Conservation (phyloP, 1,139 yeast species). For the Kodamaea suecica region DNA sequence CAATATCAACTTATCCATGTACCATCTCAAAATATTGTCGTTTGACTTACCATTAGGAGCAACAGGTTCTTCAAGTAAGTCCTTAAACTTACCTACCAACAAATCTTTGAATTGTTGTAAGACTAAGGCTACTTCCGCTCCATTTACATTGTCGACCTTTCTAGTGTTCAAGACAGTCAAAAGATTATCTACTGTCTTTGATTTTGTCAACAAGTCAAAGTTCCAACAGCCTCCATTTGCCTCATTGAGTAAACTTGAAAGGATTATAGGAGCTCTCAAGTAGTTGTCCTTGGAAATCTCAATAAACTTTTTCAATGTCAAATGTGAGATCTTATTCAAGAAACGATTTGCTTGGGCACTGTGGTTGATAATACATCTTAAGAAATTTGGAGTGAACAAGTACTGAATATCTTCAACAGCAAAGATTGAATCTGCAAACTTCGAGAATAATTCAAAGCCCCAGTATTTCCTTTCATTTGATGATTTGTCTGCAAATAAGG, state of each 20-base stretch:
- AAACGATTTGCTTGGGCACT: conserved; percentile 62
- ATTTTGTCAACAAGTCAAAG: conserved; percentile 75
- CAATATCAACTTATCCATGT: conserved; percentile 61
- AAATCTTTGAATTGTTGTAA: conserved; percentile 21
- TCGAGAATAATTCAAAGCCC: conserved; percentile 74
- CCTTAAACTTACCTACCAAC: conserved; percentile 23
- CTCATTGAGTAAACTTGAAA: conserved; percentile 49
- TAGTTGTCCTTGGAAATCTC: conserved; percentile 36
- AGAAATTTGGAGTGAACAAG: conserved; percentile 66
- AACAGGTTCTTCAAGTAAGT: conserved; percentile 15
- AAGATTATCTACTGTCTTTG: conserved; percentile 62
- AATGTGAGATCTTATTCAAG: conserved; percentile 64
- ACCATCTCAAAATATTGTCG: conserved; percentile 59
- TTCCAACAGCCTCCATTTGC: conserved; percentile 59
- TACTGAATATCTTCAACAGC: conserved; percentile 31
- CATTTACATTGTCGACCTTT: conserved; percentile 13
- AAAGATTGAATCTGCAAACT: conserved; percentile 36
- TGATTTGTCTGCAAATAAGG: conserved; percentile 70
- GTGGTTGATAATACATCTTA: conserved; percentile 78
- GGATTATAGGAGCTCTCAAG: conserved; percentile 44
- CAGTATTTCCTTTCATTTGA: conserved; percentile 84
- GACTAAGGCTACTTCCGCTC: conserved; percentile 16
- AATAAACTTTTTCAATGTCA: conserved; percentile 44
- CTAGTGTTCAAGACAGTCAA: conserved; percentile 30
- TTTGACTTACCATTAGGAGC: conserved; percentile 20